Conservation (phyloP, 768 basidiomycete species). For the Boletales sp. region DNA sequence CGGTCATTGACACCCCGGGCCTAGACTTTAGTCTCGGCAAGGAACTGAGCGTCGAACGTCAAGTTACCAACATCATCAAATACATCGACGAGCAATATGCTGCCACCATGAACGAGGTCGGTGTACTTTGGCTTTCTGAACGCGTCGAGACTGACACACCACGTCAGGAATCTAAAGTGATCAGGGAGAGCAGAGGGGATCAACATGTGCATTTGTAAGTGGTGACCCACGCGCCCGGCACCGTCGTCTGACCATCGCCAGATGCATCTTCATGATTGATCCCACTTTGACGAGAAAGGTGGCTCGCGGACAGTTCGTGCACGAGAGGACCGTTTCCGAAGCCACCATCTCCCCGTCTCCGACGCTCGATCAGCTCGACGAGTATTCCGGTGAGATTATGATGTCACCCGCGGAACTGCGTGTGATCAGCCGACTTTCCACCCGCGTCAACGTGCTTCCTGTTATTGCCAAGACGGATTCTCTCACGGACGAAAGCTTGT, state of each 20-base stretch:
- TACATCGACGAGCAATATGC: slow-evolving; percentile 80
- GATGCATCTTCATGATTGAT: slow-evolving; percentile 85
- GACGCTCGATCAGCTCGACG: slow-evolving; percentile 48
- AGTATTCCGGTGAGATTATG: slow-evolving; percentile 47
- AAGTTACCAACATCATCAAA: slow-evolving; percentile 69
- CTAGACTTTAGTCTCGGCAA: slow-evolving; percentile 70
- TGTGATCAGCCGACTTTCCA: slow-evolving; percentile 71
- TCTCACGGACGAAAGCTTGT: slow-evolving; percentile 73
- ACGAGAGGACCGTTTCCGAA: slow-evolving; percentile 61
- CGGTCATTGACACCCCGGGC: slow-evolving; percentile 84
- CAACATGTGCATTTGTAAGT: slow-evolving; percentile 86
- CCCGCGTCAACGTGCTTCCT: slow-evolving; percentile 76
- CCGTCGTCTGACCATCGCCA: slow-evolving; percentile 29
- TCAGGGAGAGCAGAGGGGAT: slow-evolving; percentile 83
- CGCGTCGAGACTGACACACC: not conserved
- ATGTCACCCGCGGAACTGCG: slow-evolving; percentile 79
- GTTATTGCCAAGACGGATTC: slow-evolving; percentile 80
- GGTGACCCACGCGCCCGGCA: not conserved
- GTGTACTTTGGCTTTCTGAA: not conserved
- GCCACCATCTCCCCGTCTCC: slow-evolving; percentile 51
- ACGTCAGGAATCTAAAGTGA: slow-evolving; percentile 78
- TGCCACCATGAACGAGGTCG: slow-evolving; percentile 83
- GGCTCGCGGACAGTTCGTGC: slow-evolving; percentile 47
- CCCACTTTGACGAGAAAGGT: slow-evolving; percentile 60
- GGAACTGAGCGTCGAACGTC: slow-evolving; percentile 76